These are phyloP conservation scores for Calendula officinalis DNA, from an alignment of 129 eudicot species.

Conservation along the genomic window DNA sequence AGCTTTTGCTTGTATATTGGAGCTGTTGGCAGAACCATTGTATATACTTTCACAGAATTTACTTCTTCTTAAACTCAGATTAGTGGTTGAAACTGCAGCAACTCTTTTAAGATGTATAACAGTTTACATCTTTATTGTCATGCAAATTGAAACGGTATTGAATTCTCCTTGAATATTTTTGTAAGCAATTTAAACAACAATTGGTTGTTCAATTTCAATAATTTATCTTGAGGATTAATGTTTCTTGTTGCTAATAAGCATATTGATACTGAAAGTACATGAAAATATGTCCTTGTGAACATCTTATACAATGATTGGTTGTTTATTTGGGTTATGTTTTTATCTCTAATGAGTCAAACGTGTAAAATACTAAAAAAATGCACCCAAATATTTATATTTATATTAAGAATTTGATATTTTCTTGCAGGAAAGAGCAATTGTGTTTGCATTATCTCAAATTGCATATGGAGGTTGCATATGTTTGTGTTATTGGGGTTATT, in stretches of 20 bases:
- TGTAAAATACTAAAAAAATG: too few species aligned
- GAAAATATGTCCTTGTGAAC: too few species aligned
- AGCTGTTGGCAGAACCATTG: slow-evolving; percentile 92
- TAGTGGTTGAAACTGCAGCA: slow-evolving; percentile 80
- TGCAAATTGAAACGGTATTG: slow-evolving; percentile 55
- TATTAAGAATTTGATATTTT: slow-evolving; percentile 2
- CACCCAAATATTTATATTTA: too few species aligned
- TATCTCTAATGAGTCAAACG: too few species aligned
- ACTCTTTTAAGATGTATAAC: slow-evolving; percentile 77
- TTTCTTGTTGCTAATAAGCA: too few species aligned
- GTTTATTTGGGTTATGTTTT: too few species aligned
- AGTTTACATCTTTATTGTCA: slow-evolving; percentile 61
- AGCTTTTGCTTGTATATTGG: slow-evolving; percentile 84
- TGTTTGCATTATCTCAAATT: slow-evolving; percentile 79
- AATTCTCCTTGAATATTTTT: too few species aligned
- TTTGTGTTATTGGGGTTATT: slow-evolving; percentile 89
- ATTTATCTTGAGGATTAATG: too few species aligned
- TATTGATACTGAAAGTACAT: too few species aligned
- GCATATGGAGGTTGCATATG: slow-evolving; percentile 82
- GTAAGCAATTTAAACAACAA: too few species aligned
- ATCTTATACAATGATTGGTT: too few species aligned
- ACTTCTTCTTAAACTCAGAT: slow-evolving; percentile 76
- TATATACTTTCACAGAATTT: slow-evolving; percentile 87
- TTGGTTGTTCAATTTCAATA: too few species aligned
- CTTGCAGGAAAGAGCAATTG: slow-evolving; percentile 79